Base-by-base conservation (phyloP, 176 grass and related monocot genomes). In the Saccharum officinarum region DNA sequence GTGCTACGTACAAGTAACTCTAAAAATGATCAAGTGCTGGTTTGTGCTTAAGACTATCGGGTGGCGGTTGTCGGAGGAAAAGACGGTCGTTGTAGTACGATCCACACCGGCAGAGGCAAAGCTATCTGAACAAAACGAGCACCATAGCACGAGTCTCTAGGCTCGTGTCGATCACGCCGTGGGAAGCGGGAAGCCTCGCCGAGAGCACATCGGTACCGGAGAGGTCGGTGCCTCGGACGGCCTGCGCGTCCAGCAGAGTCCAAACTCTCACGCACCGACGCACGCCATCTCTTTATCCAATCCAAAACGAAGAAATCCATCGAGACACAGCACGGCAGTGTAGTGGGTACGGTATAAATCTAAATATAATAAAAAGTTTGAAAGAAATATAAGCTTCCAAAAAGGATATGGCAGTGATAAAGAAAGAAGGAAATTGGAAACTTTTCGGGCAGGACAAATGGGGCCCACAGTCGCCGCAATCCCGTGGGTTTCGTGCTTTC, bases 201-300 rank as follows among this genome's bases (percentile, higher is more conserved):
- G 34, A 8, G 20, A 57, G 28, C 31, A 14, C 77, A 38, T 80
- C 20, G 77, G 15, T 38, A 2, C 41, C 14, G 68, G 84, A 73
- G 76, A 73, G 23, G 68, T 65, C 77, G 84, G 84, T 73, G 84
- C 84, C 80, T 82, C 49, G 80, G 67, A 71, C 49, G 49, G 36
- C 47, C 7, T 16, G 64, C 31, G 7, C 1, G 12, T n/a, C 31
- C 16, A 18, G 4, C 6, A 12, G 28, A 28, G 28, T 22, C 12
- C 71, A 49, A 50, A 47, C 40, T 37, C 55, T 52, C 49, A 7
- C 7, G 36, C 47, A 33, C 45, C 59, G 59, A 65, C 61, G 17
- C 74, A 18, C 20, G 3, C 25, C 68, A 41, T 33, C 38, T 15
- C 16, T 30, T 41, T 33, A 59, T 77, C 44, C 20, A 7, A 8